Conservation (phyloP, 2,329 filamentous ascomycete species). For the Tolypocladium endophyticum region DNA sequence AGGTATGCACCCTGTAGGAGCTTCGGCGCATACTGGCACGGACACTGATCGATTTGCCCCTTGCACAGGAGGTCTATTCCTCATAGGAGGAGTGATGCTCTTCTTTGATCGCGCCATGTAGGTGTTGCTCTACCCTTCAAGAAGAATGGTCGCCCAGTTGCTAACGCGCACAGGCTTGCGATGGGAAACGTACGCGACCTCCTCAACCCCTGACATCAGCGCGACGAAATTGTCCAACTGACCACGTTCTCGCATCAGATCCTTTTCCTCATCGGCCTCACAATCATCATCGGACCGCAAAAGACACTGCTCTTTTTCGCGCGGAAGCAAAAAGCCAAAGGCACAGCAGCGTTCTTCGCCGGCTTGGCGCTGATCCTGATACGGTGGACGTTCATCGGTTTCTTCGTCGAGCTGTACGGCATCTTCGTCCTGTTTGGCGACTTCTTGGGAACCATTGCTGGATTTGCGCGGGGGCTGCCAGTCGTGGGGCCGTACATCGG, state of each 20-base stretch:
- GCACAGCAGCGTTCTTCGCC: conserved; percentile 75
- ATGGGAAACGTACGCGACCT: conserved; percentile 75
- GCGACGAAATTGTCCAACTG: conserved; percentile 4
- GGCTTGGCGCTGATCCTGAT: conserved; percentile 80
- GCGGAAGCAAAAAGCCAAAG: conserved; percentile 82
- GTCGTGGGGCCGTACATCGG: conserved; percentile 82
- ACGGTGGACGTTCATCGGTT: conserved; percentile 85
- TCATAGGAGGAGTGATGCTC: conserved; percentile 85
- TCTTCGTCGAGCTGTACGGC: conserved; percentile 83
- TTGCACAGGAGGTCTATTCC: conserved; percentile 74
- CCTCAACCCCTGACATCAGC: conserved; percentile 5
- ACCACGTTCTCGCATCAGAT: conserved; percentile 45
- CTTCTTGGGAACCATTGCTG: conserved; percentile 84
- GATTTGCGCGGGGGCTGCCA: conserved; percentile 76
- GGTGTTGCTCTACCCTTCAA: conserved; percentile 19
- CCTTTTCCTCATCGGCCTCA: conserved; percentile 93
- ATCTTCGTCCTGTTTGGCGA: conserved; percentile 92
- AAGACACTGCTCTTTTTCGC: conserved; percentile 95
- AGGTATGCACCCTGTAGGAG: conserved; percentile 33
- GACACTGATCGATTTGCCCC: not conserved
- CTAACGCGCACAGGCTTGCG: conserved; percentile 53
- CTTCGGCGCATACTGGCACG: conserved; percentile 10
- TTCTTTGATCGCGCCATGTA: conserved; percentile 98
- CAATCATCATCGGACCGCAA: conserved; percentile 84
- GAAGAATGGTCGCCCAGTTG: not conserved